These are phyloP conservation scores for Sphaerostilbella broomeana DNA, from an alignment of 2,329 filamentous ascomycete genomes.

Conservation along the genomic window DNA sequence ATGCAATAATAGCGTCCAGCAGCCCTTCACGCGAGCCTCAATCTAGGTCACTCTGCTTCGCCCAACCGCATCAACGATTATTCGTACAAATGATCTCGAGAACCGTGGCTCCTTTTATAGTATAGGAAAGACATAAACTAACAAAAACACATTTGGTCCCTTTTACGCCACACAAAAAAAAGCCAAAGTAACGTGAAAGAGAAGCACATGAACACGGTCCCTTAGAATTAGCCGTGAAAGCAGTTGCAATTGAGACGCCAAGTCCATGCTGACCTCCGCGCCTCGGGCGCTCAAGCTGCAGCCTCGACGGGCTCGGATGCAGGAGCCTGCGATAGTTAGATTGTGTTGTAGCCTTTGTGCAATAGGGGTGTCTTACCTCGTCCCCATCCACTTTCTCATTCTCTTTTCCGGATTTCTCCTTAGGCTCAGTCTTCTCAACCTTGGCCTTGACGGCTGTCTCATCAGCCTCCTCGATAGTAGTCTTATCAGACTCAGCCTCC, in stretches of 20 bases:
- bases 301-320: constrained; percentile 31
- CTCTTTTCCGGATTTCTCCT: constrained; percentile 18
- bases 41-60: too few relatives aligned
- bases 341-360: constrained; percentile 5
- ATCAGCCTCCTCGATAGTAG: constrained; percentile 22
- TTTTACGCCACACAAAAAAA: constrained; percentile 13
- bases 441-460: constrained; percentile 10
- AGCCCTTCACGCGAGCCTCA: too few relatives aligned
- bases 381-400: constrained; percentile 21
- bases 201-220: constrained; percentile 5
- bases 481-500: constrained; percentile 28
- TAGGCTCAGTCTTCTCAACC: constrained; percentile 15
- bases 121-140: constrained; percentile 16
- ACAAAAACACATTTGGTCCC: constrained; percentile 12
- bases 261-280: neutral
- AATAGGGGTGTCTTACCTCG: constrained; percentile 5
- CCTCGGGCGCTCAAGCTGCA: constrained; percentile 23
- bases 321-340: constrained; percentile 17
- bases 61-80: constrained; percentile 5
- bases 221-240: neutral
- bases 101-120: constrained; percentile 11
- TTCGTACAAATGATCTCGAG: constrained; percentile 8
- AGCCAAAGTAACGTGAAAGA: constrained; percentile 7
- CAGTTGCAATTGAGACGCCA: neutral
- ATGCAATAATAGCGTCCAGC: too few relatives aligned